Conservation (phyloP, 805 yeast species). For the Spencermartinsiella europaea region DNA sequence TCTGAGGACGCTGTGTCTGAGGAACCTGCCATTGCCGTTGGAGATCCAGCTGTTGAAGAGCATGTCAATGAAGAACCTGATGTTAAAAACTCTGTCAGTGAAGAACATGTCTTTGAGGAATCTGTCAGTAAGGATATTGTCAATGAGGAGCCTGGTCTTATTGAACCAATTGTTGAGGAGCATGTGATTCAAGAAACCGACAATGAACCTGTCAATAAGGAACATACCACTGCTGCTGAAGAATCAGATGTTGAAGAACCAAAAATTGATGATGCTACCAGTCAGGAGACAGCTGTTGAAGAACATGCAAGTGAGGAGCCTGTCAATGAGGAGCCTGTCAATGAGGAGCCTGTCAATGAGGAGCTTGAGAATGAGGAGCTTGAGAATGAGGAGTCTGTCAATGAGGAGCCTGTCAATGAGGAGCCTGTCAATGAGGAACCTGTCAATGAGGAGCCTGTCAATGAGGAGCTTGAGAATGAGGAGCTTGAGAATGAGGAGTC, state of each 20-base stretch:
- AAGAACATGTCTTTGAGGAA: neutral
- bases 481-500: neutral
- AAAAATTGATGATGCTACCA: neutral
- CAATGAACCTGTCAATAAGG: neutral
- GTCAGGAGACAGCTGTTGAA: neutral
- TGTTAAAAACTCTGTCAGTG: neutral
- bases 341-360: neutral
- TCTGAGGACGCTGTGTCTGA: neutral
- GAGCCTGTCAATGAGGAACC: neutral
- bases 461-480: neutral
- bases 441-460: neutral
- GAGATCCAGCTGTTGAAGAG: neutral
- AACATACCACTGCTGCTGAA: neutral
- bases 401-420: neutral
- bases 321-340: neutral
- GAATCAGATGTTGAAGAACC: neutral
- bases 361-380: neutral
- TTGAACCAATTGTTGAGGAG: neutral
- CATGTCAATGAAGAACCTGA: neutral
- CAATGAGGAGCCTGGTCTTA: neutral
- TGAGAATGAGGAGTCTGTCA: neutral
- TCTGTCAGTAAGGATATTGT: neutral
- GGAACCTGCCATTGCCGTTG: neutral
- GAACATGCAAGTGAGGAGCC: neutral
- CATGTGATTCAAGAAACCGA: neutral